phyloP scores from a whole-genome alignment of 2,329 filamentous ascomycete genomes.

The Colletotrichum sp. region DNA sequence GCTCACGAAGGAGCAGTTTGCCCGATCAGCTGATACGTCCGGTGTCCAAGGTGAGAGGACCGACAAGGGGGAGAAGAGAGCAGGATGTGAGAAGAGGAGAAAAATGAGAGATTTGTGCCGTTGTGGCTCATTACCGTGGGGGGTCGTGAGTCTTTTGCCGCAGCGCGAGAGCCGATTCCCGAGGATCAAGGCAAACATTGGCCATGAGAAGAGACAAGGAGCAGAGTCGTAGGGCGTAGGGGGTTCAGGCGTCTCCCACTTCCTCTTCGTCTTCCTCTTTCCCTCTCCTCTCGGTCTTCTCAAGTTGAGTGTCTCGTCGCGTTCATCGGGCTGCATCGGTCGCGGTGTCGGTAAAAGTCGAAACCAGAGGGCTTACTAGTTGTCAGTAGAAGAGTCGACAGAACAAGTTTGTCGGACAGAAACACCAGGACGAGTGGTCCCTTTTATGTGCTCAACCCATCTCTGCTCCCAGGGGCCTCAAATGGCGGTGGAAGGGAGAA shows the following conservation, averaged over 20 bases:
- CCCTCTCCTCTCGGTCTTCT: background rate
- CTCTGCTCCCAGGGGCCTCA: background rate
- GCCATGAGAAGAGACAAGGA: background rate
- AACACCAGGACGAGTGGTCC: background rate
- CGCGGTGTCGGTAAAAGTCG: background rate
- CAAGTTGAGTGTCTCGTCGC: background rate
- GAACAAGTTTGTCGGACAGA: background rate
- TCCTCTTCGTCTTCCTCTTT: background rate
- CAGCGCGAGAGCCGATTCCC: background rate
- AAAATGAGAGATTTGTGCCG: background rate
- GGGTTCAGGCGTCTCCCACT: background rate
- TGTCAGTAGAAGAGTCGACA: background rate
- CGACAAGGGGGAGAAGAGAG: background rate
- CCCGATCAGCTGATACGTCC: background rate
- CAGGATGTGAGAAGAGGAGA: background rate
- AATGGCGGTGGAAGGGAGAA: constrained; percentile 13
- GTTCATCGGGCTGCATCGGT: background rate
- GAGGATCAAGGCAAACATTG: background rate
- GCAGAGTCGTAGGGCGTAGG: background rate
- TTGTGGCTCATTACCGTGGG: constrained; percentile 11
- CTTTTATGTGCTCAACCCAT: constrained; percentile 3
- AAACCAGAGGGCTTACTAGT: background rate
- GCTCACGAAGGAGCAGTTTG: background rate
- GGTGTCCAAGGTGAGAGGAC: background rate
- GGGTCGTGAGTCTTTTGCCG: background rate